Percentiles rank a stretch among this genome's conserved stretches.
Evolutionary conservation across 106 monocot genomes (phyloP).

Genomic region (Dendrobium officinale): DNA sequence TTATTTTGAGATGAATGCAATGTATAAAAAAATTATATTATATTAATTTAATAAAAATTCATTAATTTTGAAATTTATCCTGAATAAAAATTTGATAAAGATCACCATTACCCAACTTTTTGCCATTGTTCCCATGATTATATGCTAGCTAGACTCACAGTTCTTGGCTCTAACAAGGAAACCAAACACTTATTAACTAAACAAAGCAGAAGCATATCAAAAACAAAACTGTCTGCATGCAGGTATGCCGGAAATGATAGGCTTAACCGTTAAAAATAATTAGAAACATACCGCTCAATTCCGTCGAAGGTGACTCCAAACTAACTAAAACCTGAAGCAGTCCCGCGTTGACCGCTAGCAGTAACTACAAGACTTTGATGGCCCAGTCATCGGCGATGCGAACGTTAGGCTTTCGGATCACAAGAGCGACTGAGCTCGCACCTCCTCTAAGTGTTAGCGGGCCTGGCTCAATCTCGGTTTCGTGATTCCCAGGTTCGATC

Average conservation of each 20-base stretch:
- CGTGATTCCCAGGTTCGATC: conserved; percentile 53
- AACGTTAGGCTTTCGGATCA: conserved; percentile 80
- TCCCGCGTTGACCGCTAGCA: background rate
- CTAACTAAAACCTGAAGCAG: background rate
- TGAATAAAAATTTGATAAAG: too few relatives aligned
- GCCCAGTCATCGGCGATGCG: conserved; percentile 73
- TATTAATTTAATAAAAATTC: too few relatives aligned
- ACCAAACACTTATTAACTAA: too few relatives aligned
- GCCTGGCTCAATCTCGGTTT: conserved; percentile 62
- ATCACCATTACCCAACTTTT: too few relatives aligned
- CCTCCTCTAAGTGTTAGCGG: conserved; percentile 58
- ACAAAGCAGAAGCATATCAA: background rate
- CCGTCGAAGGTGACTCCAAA: background rate
- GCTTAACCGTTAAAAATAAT: background rate
- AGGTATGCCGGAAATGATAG: background rate
- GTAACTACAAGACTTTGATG: conserved; percentile 45
- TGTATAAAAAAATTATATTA: too few relatives aligned
- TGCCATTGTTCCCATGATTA: too few relatives aligned
- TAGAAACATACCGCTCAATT: background rate
- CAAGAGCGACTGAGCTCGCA: conserved; percentile 42
- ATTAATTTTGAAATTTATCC: too few relatives aligned
- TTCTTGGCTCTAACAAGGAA: too few relatives aligned
- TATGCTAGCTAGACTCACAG: too few relatives aligned
- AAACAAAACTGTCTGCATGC: background rate
- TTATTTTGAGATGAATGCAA: too few relatives aligned